phyloP scores from a whole-genome alignment of 495 filamentous ascomycete species.

The Parmelia sp. region DNA sequence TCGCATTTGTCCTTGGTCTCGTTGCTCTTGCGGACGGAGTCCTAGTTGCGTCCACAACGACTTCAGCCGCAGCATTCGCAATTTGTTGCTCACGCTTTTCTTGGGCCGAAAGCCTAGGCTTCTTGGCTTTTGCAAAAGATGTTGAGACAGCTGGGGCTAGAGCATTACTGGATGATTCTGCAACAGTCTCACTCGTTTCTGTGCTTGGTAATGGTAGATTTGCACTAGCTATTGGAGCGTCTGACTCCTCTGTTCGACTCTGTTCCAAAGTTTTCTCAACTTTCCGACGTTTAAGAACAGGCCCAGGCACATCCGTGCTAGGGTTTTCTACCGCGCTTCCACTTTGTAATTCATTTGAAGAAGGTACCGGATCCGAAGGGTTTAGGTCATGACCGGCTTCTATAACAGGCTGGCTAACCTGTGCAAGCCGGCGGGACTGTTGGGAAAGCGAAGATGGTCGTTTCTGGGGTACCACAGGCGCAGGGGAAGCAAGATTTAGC shows the following conservation, averaged over 20 bases:
- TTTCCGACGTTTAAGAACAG: slow-evolving; percentile 23
- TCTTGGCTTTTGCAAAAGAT: slow-evolving; percentile 8
- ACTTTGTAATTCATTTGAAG: neutral
- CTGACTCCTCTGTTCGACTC: neutral
- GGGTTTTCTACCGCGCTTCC: neutral
- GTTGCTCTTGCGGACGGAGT: slow-evolving; percentile 20
- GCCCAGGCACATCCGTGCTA: slow-evolving; percentile 1
- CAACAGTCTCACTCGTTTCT: slow-evolving; percentile 8
- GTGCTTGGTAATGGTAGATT: slow-evolving; percentile 15
- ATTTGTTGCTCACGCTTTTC: slow-evolving; percentile 16
- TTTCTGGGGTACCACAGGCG: slow-evolving; percentile 16
- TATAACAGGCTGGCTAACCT: slow-evolving; percentile 20
- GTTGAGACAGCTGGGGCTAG: slow-evolving; percentile 19
- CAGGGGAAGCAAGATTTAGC: slow-evolving; percentile 19
- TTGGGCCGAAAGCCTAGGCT: slow-evolving; percentile 22
- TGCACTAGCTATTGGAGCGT: neutral
- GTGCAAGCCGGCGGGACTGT: slow-evolving; percentile 3
- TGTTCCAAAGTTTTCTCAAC: neutral
- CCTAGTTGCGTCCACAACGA: slow-evolving; percentile 22
- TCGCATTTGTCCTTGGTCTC: slow-evolving; percentile 30
- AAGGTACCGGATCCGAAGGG: neutral
- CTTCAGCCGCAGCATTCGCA: slow-evolving; percentile 21
- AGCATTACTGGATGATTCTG: neutral
- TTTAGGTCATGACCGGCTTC: neutral
- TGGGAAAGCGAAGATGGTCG: slow-evolving; percentile 6